A percentile compares a stretch with the other conserved stretches of the same genome.
Conservation (phyloP, 306 rosid species). For the Hippophae rhamnoides region DNA sequence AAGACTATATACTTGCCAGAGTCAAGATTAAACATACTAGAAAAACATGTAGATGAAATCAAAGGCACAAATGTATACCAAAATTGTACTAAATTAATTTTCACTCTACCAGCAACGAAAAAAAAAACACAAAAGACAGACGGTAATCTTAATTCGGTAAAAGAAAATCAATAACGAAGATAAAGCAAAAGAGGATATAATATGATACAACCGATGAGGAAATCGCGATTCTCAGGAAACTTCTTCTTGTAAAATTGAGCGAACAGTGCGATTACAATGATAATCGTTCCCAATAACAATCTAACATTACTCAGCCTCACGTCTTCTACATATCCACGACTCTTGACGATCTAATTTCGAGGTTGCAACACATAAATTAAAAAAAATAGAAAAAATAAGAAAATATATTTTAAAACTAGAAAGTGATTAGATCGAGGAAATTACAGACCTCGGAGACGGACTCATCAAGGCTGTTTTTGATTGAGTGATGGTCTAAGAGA, state of each 20-base stretch:
- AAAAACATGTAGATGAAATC: neutral
- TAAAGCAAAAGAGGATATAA: slow-evolving; percentile 57
- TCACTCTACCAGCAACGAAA: neutral
- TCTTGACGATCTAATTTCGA: slow-evolving; percentile 43
- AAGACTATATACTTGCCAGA: slow-evolving; percentile 70
- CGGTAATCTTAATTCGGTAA: neutral
- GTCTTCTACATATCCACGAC: slow-evolving; percentile 75
- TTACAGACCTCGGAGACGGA: slow-evolving; percentile 64
- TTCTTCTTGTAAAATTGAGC: slow-evolving; percentile 94
- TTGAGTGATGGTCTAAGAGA: slow-evolving; percentile 15
- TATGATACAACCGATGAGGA: slow-evolving; percentile 65
- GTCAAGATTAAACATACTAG: slow-evolving; percentile 43
- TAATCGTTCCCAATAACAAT: slow-evolving; percentile 50
- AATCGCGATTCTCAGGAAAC: slow-evolving; percentile 83
- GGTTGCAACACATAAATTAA: neutral
- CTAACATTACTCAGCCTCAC: slow-evolving; percentile 79
- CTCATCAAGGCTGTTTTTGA: slow-evolving; percentile 82
- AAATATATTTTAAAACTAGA: neutral
- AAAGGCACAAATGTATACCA: too few relatives aligned
- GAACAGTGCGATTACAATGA: slow-evolving; percentile 69
- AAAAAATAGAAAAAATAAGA: neutral
- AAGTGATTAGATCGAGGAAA: slow-evolving; percentile 2
- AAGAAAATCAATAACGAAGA: neutral
- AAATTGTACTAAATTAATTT: too few relatives aligned
- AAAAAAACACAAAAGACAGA: neutral